Evolutionary conservation across 2,329 filamentous ascomycete species (phyloP), one percentile per base, ranked within the genome.

Genomic region (Xylariaceae sp.): DNA sequence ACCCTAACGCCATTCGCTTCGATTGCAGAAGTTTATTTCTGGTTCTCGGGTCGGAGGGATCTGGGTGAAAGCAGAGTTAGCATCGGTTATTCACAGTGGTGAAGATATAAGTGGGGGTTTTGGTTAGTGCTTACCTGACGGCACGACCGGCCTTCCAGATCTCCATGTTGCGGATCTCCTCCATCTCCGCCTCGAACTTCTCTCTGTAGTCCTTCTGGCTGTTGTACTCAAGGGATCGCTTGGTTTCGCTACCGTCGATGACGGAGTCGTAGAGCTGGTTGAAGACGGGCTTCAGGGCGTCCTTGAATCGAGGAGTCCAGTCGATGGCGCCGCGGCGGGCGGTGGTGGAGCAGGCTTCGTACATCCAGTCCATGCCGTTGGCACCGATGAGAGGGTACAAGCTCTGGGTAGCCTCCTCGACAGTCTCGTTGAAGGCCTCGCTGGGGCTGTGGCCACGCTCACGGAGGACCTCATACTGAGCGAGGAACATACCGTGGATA

Each of bases 281-380:
- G 81, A 98, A 98, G 64, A 98, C 85, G 61, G 92, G 92, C 85
- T 97, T 97, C 64, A 98, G 80, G 64, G 85, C 88, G 56, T 90
- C 85, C 85, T 96, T 96, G 88, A 98, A 98, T 65, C 78, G 78
- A 68, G 83, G 83, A 65, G 84, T 90, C 92, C 92, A 98, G 80
- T 98, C 92, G 65, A 98, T 94, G 71, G 92, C 92, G 70, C 92
- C 92, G 65, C 92, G 89, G 63, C 92, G 88, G 63, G 92, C 92
- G 43, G 92, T 98, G 65, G 92, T 98, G 50, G 90, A 97, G 85
- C 92, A 98, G 55, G 92, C 92, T 67, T 90, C 89, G 76, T 94
- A 98, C 92, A 98, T 98, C 88, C 94, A 98, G 78, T 98, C 92
- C 92, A 98, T 97, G 63, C 92, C 92, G 73, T 97, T 85, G 71